phyloP scores from a whole-genome alignment of 2,329 filamentous ascomycete genomes.

The Endocalyx cinctus region DNA sequence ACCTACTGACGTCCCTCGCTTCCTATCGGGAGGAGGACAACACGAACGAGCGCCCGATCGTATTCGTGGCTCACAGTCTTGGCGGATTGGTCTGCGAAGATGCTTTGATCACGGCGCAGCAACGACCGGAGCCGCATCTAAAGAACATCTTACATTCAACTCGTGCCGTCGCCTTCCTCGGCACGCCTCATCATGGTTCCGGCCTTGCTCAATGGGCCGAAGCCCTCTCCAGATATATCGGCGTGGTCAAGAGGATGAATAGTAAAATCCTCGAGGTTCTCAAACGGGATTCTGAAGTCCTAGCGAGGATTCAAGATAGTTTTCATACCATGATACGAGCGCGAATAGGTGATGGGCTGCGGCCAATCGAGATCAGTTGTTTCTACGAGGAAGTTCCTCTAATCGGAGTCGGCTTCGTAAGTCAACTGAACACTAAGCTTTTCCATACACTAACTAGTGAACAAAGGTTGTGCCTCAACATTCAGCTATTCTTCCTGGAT shows the following conservation, averaged over 20 bases:
- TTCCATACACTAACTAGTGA: not conserved
- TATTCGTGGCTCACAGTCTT: conserved; percentile 35
- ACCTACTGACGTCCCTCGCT: conserved; percentile 24
- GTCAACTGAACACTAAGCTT: not conserved
- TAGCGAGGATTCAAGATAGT: conserved; percentile 22
- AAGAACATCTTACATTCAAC: conserved; percentile 20
- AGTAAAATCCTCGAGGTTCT: conserved; percentile 12
- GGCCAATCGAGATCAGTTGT: conserved; percentile 21
- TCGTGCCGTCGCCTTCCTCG: conserved; percentile 29
- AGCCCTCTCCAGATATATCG: conserved; percentile 16
- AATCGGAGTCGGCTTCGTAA: conserved; percentile 17
- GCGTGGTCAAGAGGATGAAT: conserved; percentile 26
- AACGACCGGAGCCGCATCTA: conserved; percentile 20
- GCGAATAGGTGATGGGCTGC: conserved; percentile 9
- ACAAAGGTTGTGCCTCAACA: conserved; percentile 23
- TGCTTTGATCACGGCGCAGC: conserved; percentile 14
- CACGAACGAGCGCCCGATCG: conserved; percentile 22
- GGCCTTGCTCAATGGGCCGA: conserved; percentile 26
- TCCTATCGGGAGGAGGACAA: conserved; percentile 15
- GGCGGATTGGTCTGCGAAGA: conserved; percentile 36
- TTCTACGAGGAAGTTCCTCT: conserved; percentile 24
- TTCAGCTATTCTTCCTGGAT: conserved; percentile 25
- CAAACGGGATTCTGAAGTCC: conserved; percentile 21
- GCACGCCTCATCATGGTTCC: conserved; percentile 30
- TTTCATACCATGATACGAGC: conserved; percentile 25